A percentile compares a stretch with the other conserved stretches of the same genome.
Conservation (phyloP, 2,329 filamentous ascomycete species). For the Piedraia hortae region DNA sequence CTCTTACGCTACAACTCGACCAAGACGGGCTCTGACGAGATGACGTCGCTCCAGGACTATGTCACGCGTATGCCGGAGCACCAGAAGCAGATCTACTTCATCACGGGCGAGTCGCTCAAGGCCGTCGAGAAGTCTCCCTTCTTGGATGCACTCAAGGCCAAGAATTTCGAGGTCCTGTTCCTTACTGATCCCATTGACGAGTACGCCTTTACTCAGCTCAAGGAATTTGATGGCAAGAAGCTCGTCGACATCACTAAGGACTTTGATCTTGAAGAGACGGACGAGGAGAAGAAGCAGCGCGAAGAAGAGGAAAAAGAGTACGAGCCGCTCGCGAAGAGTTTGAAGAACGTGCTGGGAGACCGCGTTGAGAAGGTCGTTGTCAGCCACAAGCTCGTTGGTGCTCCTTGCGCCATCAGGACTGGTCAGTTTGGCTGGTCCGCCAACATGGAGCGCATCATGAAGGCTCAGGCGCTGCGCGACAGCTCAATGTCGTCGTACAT, state of each 20-base stretch:
- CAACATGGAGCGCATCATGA: conserved; percentile 99
- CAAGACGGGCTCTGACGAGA: conserved; percentile 95
- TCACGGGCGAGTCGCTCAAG: conserved; percentile 98
- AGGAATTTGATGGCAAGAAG: conserved; percentile 99
- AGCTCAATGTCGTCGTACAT: conserved; percentile 99
- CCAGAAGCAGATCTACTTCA: conserved; percentile 99
- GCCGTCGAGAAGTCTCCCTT: conserved; percentile 95
- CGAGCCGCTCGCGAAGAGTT: conserved; percentile 75
- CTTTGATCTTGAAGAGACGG: conserved; percentile 99
- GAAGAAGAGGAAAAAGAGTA: conserved; percentile 97
- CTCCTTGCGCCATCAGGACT: conserved; percentile 95
- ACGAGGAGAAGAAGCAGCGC: conserved; percentile 91
- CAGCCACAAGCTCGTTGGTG: conserved; percentile 81
- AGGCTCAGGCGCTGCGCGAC: conserved; percentile 97
- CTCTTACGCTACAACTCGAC: conserved; percentile 96
- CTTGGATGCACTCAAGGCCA: conserved; percentile 93
- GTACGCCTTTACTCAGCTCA: conserved; percentile 98
- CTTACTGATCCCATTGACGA: conserved; percentile 97
- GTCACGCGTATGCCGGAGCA: conserved; percentile 98
- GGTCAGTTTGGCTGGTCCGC: conserved; percentile 99
- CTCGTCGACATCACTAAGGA: conserved; percentile 99
- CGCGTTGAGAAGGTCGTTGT: conserved; percentile 99
- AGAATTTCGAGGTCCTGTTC: conserved; percentile 99
- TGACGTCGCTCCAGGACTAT: conserved; percentile 87
- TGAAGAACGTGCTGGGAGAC: conserved; percentile 98